phyloP scores from a whole-genome alignment of 305 asterid genomes.

The Solanum chacoense region DNA sequence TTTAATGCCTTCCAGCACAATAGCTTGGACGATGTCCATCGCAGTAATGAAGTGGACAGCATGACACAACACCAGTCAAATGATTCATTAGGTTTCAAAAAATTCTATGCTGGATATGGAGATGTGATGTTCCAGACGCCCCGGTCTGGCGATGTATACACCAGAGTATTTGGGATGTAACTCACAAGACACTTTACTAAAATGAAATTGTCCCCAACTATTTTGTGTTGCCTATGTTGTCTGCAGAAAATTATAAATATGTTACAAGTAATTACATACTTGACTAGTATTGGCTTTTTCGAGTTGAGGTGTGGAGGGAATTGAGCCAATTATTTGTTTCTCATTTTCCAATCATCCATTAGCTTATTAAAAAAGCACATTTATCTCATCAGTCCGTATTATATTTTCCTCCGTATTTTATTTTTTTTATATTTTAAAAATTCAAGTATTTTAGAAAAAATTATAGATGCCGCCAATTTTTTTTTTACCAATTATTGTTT shows the following conservation, averaged over 20 bases:
- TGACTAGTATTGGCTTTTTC: not conserved
- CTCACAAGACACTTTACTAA: not conserved
- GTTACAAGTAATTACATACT: not conserved
- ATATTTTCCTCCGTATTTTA: not conserved
- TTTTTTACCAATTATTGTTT: not conserved
- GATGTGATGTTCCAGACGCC: constrained; percentile 44
- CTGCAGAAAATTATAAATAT: constrained; percentile 1
- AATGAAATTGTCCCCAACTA: constrained; percentile 12
- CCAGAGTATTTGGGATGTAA: constrained; percentile 66
- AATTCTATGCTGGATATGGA: constrained; percentile 50
- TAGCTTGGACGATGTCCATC: constrained; percentile 32
- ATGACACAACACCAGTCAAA: constrained; percentile 40
- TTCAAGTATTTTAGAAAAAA: not conserved
- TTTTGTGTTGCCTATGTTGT: constrained; percentile 20
- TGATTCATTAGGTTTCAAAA: constrained; percentile 46
- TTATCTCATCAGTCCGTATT: not conserved
- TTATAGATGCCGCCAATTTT: not conserved
- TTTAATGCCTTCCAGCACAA: constrained; percentile 29
- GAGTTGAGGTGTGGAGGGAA: not conserved
- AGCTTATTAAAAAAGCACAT: not conserved
- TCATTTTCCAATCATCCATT: not conserved
- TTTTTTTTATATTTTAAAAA: not conserved
- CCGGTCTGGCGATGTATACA: constrained; percentile 58
- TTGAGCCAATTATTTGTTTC: not conserved
- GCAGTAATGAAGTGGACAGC: constrained; percentile 30